Base-by-base conservation (phyloP, 2,329 filamentous ascomycete species). In the Fusarium subtropicale region DNA sequence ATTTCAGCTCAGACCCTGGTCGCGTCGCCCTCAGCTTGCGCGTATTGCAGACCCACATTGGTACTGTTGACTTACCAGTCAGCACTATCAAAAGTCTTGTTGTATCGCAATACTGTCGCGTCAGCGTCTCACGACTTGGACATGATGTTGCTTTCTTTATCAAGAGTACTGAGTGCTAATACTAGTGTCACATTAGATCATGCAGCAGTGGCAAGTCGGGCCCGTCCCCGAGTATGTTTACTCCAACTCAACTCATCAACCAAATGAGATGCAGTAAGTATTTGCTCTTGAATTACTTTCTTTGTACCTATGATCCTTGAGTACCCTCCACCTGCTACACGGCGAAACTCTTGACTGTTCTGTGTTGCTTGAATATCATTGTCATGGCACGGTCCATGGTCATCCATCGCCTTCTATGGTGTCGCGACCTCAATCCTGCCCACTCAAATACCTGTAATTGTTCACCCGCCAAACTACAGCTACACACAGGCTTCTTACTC, bases 151-250 rank as follows among this genome's bases (percentile, higher is more conserved):
- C 60, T 46, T 64, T 52, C 62, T 44, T 54, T 33, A n/a, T 51
- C 38, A n/a, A 30, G 12, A 20, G 39, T 57, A 26, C 30, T 16
- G 39, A 52, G 51, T 46, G 67, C 72, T 73, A 67, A 78, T 59
- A 67, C 73, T 74, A 33, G 41, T 54, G 44, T 72, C 71, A 58
- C 52, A 68, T 60, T 60, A 87, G 85, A 84, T 79, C 80, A 88
- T 88, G 86, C 84, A 88, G 81, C 85, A 87, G 80, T 88, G 86
- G 86, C 84, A 87, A 79, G 84, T 88, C 78, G 85, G 85, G 80
- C 85, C 85, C 73, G 82, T 88, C 80, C 85, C 85, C 81, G 85
- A 87, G 79, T 86, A 87, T 81, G 82, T 87, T 74, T 87, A 86
- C 80, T 80, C 83, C 77, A 85, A 83, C 79, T 81, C 81, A 79